These are phyloP conservation scores for Favolaschia claudopus DNA, from an alignment of 768 basidiomycete species.

Conservation along the genomic window DNA sequence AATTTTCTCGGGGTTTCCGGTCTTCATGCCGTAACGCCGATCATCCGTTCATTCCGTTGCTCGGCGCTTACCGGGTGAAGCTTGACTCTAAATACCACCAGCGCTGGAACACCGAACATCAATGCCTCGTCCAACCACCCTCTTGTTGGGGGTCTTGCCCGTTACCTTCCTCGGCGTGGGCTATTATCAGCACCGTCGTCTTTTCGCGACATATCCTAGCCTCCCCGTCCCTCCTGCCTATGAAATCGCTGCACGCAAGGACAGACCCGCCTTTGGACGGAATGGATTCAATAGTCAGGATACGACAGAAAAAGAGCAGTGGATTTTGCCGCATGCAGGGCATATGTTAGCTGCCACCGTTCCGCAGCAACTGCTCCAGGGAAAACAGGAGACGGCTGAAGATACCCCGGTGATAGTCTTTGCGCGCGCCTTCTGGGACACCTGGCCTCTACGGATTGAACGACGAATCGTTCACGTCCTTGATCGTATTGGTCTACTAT, in stretches of 20 bases:
- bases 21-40: no score
- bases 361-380: neutral
- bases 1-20: no score
- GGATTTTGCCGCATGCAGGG: conserved; percentile 8
- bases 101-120: neutral
- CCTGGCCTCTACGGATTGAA: conserved; percentile 7
- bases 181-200: conserved; percentile 10
- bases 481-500: neutral
- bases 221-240: neutral
- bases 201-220: conserved; percentile 1
- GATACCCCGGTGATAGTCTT: neutral
- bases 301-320: neutral
- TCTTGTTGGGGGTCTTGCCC: neutral
- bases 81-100: neutral
- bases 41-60: no score
- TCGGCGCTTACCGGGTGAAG: no score
- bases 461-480: neutral
- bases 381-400: neutral
- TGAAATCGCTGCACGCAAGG: conserved; percentile 12
- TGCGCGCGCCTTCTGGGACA: conserved; percentile 13
- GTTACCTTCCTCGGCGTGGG: neutral
- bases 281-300: neutral
- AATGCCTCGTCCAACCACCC: neutral
- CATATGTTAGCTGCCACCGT: conserved; percentile 12
- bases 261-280: conserved; percentile 12